A percentile compares a stretch with the other conserved stretches of the same genome.
Conservation (phyloP, 306 rosid genomes). For the Rosa persica region DNA sequence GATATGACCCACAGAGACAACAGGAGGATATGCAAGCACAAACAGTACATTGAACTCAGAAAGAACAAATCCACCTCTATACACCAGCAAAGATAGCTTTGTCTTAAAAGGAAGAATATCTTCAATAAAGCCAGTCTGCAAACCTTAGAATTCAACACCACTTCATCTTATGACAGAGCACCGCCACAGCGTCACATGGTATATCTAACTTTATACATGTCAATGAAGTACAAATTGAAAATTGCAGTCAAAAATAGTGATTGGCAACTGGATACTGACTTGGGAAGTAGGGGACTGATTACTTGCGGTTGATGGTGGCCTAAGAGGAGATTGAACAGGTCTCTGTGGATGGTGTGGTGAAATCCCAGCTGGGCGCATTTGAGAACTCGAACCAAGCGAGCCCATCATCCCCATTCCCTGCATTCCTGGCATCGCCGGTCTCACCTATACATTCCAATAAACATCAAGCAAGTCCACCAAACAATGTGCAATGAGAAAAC, state of each 20-base stretch:
- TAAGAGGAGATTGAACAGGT: constrained; percentile 67
- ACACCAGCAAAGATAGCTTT: background rate
- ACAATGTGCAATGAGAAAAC: background rate
- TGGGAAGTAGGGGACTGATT: constrained; percentile 64
- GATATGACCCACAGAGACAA: background rate
- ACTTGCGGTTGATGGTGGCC: constrained; percentile 59
- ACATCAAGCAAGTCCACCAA: constrained; percentile 21
- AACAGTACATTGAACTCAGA: background rate
- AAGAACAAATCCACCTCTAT: background rate
- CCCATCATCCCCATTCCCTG: constrained; percentile 82
- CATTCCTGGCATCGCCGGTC: constrained; percentile 62
- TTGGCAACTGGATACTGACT: constrained; percentile 47
- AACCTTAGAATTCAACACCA: background rate
- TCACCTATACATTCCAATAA: constrained; percentile 47
- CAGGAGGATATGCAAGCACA: background rate
- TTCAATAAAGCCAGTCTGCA: background rate
- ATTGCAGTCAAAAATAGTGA: background rate
- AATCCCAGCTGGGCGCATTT: constrained; percentile 69
- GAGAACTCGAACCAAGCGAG: constrained; percentile 63
- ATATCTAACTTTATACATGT: background rate
- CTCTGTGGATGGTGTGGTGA: constrained; percentile 62
- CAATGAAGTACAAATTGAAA: background rate
- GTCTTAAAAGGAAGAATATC: background rate
- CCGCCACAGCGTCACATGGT: background rate
- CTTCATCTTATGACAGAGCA: background rate